Evolutionary conservation across 2,329 filamentous ascomycete genomes (phyloP).

Genomic region (Stemphylium beticola): DNA sequence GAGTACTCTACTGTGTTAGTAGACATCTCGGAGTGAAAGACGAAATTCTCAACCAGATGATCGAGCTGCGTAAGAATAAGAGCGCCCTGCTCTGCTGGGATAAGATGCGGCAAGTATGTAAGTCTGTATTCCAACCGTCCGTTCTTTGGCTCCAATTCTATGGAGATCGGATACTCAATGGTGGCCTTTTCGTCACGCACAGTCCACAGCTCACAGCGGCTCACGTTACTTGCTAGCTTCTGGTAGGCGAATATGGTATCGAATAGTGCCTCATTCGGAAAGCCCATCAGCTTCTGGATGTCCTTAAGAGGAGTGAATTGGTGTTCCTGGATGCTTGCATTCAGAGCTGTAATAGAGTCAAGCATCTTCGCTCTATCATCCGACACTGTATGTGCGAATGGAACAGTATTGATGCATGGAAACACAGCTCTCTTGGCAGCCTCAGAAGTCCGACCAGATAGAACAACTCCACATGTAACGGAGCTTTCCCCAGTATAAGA

Average conservation of each 20-base stretch:
- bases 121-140: slow-evolving; percentile 66
- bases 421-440: slow-evolving; percentile 68
- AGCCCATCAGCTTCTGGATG: slow-evolving; percentile 75
- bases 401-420: slow-evolving; percentile 83
- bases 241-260: slow-evolving; percentile 89
- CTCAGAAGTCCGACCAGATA: slow-evolving; percentile 74
- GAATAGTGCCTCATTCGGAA: slow-evolving; percentile 71
- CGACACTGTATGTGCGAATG: slow-evolving; percentile 66
- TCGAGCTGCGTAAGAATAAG: slow-evolving; percentile 77
- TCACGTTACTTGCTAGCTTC: slow-evolving; percentile 53
- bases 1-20: slow-evolving; percentile 47
- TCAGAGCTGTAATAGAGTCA: slow-evolving; percentile 68
- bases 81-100: slow-evolving; percentile 72
- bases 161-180: slow-evolving; percentile 79
- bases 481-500: slow-evolving; percentile 76
- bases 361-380: slow-evolving; percentile 65
- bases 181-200: slow-evolving; percentile 69
- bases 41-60: slow-evolving; percentile 64
- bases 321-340: slow-evolving; percentile 68
- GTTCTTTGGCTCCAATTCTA: slow-evolving; percentile 72
- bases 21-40: slow-evolving; percentile 55
- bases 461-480: slow-evolving; percentile 79
- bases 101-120: slow-evolving; percentile 67
- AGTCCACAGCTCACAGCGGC: slow-evolving; percentile 59
- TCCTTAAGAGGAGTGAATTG: slow-evolving; percentile 74